These are phyloP conservation scores for Brachypodium distachyon DNA, from an alignment of 202 grass and related monocot genomes.

Conservation along the genomic window DNA sequence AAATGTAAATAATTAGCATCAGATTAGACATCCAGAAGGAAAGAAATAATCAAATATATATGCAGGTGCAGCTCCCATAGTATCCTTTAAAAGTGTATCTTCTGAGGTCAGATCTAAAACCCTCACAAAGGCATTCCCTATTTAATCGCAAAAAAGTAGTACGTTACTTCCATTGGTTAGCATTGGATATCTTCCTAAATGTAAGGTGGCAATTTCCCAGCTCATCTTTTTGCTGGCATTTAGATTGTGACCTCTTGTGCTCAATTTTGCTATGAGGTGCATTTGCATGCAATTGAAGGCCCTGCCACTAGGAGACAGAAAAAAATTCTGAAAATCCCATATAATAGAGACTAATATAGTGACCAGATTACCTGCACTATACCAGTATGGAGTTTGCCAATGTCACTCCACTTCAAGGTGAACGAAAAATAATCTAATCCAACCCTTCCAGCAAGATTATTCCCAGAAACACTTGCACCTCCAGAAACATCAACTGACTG, in stretches of 20 bases:
- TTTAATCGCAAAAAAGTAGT: not conserved
- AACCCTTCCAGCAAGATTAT: slow-evolving; percentile 64
- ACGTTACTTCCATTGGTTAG: not conserved
- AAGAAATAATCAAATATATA: not conserved
- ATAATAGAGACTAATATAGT: not conserved
- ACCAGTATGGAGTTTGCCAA: slow-evolving; percentile 78
- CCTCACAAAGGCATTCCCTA: not conserved
- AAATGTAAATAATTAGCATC: slow-evolving; percentile 1
- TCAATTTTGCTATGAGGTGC: not conserved
- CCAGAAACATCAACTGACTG: slow-evolving; percentile 66
- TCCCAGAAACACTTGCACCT: slow-evolving; percentile 47
- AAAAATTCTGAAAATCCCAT: not conserved
- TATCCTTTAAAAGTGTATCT: not conserved
- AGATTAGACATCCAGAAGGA: slow-evolving; percentile 1
- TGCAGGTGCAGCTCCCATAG: not conserved
- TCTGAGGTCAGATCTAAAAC: not conserved
- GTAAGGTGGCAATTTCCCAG: not conserved
- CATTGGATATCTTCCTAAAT: not conserved
- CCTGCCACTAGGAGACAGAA: not conserved
- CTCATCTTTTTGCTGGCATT: not conserved
- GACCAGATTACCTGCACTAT: slow-evolving; percentile 59
- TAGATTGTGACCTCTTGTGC: not conserved
- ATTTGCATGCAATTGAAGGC: not conserved
- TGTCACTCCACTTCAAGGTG: slow-evolving; percentile 71
- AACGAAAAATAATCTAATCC: slow-evolving; percentile 79